These are phyloP conservation scores for Phaseolus coccineus DNA, from an alignment of 331 rosid species.

Conservation along the genomic window DNA sequence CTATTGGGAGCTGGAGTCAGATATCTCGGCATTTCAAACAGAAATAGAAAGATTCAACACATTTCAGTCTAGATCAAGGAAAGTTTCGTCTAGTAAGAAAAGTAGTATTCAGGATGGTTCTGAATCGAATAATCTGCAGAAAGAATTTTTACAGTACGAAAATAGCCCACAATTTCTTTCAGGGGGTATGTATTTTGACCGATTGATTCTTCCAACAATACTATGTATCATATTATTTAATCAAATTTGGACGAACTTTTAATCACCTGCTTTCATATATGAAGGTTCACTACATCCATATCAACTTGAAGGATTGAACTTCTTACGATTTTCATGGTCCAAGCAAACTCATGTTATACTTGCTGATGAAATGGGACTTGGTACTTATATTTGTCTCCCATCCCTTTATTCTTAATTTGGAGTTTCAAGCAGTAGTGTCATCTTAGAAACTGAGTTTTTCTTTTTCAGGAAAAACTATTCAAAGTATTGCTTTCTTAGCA, in stretches of 20 bases:
- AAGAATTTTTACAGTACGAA: slow-evolving; percentile 89
- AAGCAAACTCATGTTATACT: slow-evolving; percentile 97
- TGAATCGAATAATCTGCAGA: slow-evolving; percentile 67
- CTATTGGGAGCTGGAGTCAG: slow-evolving; percentile 85
- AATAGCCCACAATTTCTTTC: slow-evolving; percentile 82
- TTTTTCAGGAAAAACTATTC: slow-evolving; percentile 91
- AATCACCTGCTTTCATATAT: slow-evolving; percentile 45
- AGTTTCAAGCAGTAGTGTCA: slow-evolving; percentile 32
- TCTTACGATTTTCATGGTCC: slow-evolving; percentile 95
- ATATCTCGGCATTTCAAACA: slow-evolving; percentile 86
- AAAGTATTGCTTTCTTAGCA: slow-evolving; percentile 96
- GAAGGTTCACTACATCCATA: slow-evolving; percentile 91
- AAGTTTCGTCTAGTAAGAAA: slow-evolving; percentile 62
- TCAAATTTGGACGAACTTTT: slow-evolving; percentile 34
- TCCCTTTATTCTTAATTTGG: neutral
- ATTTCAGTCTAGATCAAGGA: slow-evolving; percentile 71
- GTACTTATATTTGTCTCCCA: slow-evolving; percentile 51
- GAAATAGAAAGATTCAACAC: slow-evolving; percentile 84
- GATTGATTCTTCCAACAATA: slow-evolving; percentile 23
- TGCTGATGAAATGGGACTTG: slow-evolving; percentile 99
- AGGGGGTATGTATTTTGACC: slow-evolving; percentile 61
- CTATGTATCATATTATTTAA: slow-evolving; percentile 12
- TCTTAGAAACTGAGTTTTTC: slow-evolving; percentile 43
- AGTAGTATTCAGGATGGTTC: slow-evolving; percentile 54
- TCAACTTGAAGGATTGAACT: slow-evolving; percentile 98